These are phyloP conservation scores for Lodderomyces theae DNA, from an alignment of 1,139 yeast genomes.

Conservation along the genomic window DNA sequence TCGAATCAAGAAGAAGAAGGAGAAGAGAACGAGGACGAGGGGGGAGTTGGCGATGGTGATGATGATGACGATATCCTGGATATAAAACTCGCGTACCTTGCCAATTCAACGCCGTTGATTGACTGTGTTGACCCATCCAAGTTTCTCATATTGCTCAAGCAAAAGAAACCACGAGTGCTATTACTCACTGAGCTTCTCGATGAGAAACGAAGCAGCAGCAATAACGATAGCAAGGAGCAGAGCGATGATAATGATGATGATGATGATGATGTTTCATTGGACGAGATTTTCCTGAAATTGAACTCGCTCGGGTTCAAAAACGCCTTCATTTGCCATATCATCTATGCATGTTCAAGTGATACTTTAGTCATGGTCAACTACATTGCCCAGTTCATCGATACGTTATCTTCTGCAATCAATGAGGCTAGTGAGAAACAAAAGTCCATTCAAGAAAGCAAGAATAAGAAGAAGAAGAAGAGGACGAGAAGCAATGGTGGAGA, in stretches of 20 bases:
- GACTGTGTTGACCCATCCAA: conserved; percentile 4
- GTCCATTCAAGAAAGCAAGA: not conserved
- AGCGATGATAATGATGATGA: not conserved
- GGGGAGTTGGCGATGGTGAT: conserved; percentile 4
- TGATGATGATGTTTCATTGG: conserved; percentile 7
- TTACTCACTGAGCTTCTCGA: conserved; percentile 1
- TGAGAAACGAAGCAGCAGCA: not conserved
- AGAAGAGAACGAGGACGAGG: conserved; percentile 11
- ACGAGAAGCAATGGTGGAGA: not conserved
- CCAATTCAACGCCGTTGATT: conserved; percentile 1
- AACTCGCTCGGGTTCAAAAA: conserved; percentile 25
- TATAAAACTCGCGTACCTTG: conserved; percentile 6
- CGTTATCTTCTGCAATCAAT: not conserved
- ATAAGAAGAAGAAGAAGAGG: not conserved
- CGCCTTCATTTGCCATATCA: conserved; percentile 26
- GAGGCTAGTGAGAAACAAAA: not conserved
- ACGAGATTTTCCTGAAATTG: conserved; percentile 18
- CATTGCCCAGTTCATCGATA: conserved; percentile 1
- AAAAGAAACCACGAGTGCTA: conserved; percentile 5
- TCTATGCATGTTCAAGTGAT: conserved; percentile 27
- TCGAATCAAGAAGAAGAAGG: conserved; percentile 7
- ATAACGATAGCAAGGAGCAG: not conserved
- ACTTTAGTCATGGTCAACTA: conserved; percentile 3
- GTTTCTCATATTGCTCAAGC: not conserved
- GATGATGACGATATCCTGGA: not conserved